Conservation (phyloP, 345 rosid species). For the Psidium friedrichsthalianum region DNA sequence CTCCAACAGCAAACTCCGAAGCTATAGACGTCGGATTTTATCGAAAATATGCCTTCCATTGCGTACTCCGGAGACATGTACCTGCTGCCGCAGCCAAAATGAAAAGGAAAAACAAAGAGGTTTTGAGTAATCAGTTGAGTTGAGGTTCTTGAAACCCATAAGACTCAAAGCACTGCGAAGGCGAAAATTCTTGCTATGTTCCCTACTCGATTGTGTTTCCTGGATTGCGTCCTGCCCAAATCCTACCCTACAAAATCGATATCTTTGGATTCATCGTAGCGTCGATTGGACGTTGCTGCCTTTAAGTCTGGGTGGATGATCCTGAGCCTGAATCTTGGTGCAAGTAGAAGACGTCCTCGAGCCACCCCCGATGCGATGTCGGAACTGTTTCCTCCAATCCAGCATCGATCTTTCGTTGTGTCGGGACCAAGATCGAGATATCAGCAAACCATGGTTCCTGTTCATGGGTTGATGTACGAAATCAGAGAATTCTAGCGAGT, state of each 20-base stretch:
- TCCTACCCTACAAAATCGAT: constrained; percentile 62
- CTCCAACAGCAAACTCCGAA: constrained; percentile 60
- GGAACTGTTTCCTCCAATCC: constrained; percentile 43
- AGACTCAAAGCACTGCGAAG: background rate
- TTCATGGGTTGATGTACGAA: background rate
- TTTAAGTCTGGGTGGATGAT: constrained; percentile 73
- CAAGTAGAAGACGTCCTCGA: constrained; percentile 59
- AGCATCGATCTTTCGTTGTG: background rate
- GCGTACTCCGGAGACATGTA: constrained; percentile 79
- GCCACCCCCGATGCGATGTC: constrained; percentile 49
- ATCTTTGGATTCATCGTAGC: constrained; percentile 41
- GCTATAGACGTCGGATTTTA: constrained; percentile 62
- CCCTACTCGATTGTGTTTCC: constrained; percentile 54
- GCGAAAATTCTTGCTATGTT: constrained; percentile 41
- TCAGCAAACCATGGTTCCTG: too few species aligned
- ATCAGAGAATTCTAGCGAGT: background rate
- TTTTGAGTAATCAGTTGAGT: background rate
- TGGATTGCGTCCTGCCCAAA: constrained; percentile 39
- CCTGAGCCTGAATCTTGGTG: constrained; percentile 69
- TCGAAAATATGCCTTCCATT: constrained; percentile 45
- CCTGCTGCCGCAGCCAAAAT: constrained; percentile 22
- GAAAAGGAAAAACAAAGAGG: background rate
- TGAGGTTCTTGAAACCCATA: background rate
- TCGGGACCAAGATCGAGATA: background rate
- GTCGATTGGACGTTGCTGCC: constrained; percentile 50